Evolutionary conservation across 257 asterid genomes (phyloP).

Genomic region (Solanum virginianum): DNA sequence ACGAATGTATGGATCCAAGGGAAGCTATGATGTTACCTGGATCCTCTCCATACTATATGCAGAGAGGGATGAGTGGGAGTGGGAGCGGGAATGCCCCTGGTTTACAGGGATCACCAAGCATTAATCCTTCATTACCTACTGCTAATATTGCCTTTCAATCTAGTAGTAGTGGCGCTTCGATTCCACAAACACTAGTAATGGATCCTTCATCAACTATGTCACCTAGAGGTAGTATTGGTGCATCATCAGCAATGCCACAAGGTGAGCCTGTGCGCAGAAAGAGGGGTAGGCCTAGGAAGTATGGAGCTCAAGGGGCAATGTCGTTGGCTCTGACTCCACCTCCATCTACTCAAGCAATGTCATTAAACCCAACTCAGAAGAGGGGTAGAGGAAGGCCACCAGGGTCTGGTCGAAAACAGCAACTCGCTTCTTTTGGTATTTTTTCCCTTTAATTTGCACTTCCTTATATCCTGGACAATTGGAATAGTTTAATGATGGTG

Average conservation of each 20-base stretch:
- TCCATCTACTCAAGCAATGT: conserved; percentile 26
- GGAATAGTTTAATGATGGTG: neutral
- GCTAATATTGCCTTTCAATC: conserved; percentile 39
- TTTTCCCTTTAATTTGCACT: neutral
- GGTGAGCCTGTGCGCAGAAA: conserved; percentile 65
- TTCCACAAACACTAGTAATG: conserved; percentile 33
- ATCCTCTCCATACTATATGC: conserved; percentile 32
- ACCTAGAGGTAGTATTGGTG: conserved; percentile 36
- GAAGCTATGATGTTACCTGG: conserved; percentile 29
- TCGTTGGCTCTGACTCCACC: conserved; percentile 35
- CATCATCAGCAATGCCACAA: conserved; percentile 35
- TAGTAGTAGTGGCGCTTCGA: conserved; percentile 32
- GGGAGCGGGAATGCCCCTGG: conserved; percentile 5
- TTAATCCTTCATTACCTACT: conserved; percentile 36
- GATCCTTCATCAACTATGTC: conserved; percentile 48
- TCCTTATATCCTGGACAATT: neutral
- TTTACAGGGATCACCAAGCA: conserved; percentile 30
- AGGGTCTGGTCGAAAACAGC: conserved; percentile 56
- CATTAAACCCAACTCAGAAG: conserved; percentile 33
- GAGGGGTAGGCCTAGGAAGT: conserved; percentile 77
- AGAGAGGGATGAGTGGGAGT: conserved; percentile 25
- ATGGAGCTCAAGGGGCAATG: conserved; percentile 52
- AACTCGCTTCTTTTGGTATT: conserved; percentile 39
- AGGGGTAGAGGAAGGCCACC: conserved; percentile 70
- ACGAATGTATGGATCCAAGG: conserved; percentile 38